These are phyloP conservation scores for Chlamydomonas sphaeroides DNA, from an alignment of 139 green algal genomes.

Conservation along the genomic window DNA sequence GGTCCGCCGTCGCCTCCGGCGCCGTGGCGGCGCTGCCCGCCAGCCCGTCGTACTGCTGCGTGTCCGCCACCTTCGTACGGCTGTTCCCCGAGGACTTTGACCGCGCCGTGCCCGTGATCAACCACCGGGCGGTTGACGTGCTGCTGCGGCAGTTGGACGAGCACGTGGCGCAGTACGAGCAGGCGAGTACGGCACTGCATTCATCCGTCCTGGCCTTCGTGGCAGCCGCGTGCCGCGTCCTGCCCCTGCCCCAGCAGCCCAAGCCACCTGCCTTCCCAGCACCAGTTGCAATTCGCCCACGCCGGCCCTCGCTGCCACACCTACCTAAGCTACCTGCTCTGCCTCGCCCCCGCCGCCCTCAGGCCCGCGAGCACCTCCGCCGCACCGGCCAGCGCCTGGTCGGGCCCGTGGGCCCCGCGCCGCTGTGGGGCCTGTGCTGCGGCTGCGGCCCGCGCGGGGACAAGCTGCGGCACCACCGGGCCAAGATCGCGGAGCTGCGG, in stretches of 20 bases:
- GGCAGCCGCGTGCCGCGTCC: no score
- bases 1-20: not conserved
- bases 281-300: no score
- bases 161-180: slow-evolving; percentile 12
- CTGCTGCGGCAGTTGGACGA: slow-evolving; percentile 56
- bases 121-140: slow-evolving; percentile 62
- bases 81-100: slow-evolving; percentile 75
- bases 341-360: no score
- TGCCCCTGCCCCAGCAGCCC: no score
- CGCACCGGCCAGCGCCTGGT: not conserved
- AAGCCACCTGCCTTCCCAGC: no score
- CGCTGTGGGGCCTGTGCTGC: no score
- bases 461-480: slow-evolving; percentile 24
- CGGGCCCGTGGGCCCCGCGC: not conserved
- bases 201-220: no score
- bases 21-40: not conserved
- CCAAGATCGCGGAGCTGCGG: slow-evolving; percentile 41
- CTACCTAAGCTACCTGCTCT: no score
- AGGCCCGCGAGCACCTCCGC: not conserved
- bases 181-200: slow-evolving; percentile 3
- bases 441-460: slow-evolving; percentile 6
- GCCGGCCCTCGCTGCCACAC: no score
- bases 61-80: slow-evolving; percentile 39
- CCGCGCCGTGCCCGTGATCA: slow-evolving; percentile 50
- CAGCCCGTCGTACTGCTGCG: not conserved